phyloP scores from a whole-genome alignment of 106 monocot genomes.

The Iris macrosiphon region DNA sequence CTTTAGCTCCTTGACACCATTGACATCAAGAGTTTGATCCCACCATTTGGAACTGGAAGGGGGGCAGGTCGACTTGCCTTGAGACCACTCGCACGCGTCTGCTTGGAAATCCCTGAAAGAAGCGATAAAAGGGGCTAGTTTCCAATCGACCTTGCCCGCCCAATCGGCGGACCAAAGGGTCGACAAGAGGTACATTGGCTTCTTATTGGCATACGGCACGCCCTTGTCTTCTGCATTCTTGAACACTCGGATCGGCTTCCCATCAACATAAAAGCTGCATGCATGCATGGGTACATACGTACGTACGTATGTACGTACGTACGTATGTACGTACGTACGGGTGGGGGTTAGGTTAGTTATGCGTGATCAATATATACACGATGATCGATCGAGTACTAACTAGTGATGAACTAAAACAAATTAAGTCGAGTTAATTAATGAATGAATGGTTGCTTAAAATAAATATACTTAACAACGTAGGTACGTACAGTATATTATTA shows the following conservation, averaged over 20 bases:
- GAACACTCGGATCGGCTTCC: conserved; percentile 47
- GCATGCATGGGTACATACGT: too few species aligned
- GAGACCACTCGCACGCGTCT: conserved; percentile 17
- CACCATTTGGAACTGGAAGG: conserved; percentile 13
- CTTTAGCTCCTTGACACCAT: conserved; percentile 7
- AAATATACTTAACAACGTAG: too few species aligned
- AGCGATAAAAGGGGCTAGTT: conserved; percentile 36
- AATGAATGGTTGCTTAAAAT: too few species aligned
- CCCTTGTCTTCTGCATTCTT: conserved; percentile 35
- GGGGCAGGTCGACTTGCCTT: not conserved
- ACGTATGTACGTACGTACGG: too few species aligned
- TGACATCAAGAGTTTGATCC: conserved; percentile 21
- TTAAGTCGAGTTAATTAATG: too few species aligned
- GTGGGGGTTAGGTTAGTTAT: too few species aligned
- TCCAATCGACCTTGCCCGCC: conserved; percentile 59
- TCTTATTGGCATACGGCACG: conserved; percentile 32
- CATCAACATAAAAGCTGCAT: conserved; percentile 61
- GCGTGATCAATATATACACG: too few species aligned
- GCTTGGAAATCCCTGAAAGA: conserved; percentile 20
- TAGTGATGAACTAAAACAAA: too few species aligned
- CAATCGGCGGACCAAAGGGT: conserved; percentile 59
- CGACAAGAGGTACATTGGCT: conserved; percentile 41
- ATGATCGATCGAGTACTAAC: too few species aligned
- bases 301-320: too few species aligned
- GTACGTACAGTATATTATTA: too few species aligned